These are phyloP conservation scores for Fusarium buxicola DNA, from an alignment of 2,329 filamentous ascomycete genomes.

Conservation along the genomic window DNA sequence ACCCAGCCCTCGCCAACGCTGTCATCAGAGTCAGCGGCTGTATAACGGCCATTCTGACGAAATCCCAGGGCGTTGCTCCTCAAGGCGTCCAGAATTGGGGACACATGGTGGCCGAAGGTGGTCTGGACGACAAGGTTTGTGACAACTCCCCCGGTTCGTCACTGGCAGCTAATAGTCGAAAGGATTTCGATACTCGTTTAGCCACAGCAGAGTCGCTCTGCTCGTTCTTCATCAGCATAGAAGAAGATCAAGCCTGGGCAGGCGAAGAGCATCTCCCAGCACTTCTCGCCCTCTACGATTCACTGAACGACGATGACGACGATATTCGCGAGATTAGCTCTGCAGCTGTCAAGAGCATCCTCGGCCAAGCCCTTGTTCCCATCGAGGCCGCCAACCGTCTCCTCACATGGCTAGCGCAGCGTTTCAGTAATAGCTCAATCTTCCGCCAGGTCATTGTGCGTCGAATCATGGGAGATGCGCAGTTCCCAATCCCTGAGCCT, in stretches of 20 bases:
- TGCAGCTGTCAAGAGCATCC: conserved; percentile 58
- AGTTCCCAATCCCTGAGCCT: conserved; percentile 17
- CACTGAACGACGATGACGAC: conserved; percentile 90
- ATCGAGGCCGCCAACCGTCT: conserved; percentile 61
- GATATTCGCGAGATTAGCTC: conserved; percentile 80
- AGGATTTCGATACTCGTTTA: conserved; percentile 74
- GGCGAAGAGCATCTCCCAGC: conserved; percentile 61
- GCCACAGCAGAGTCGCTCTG: conserved; percentile 68
- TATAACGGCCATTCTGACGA: conserved; percentile 53
- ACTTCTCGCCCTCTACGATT: conserved; percentile 77
- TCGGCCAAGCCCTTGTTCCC: conserved; percentile 59
- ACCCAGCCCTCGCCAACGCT: conserved; percentile 62
- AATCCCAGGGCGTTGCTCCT: conserved; percentile 26
- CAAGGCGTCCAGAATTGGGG: conserved; percentile 58
- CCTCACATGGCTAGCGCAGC: conserved; percentile 55
- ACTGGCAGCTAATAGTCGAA: conserved; percentile 11
- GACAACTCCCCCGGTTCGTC: background rate
- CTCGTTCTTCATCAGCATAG: conserved; percentile 58
- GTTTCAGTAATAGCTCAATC: conserved; percentile 49
- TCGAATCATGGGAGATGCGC: conserved; percentile 53
- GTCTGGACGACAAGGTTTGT: conserved; percentile 61
- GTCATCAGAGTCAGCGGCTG: conserved; percentile 61
- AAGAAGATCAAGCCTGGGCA: conserved; percentile 33
- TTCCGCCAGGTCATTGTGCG: conserved; percentile 57
- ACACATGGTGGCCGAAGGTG: conserved; percentile 60